These are phyloP conservation scores for Penicillium oxalicum DNA, from an alignment of 2,329 filamentous ascomycete species.

Conservation along the genomic window DNA sequence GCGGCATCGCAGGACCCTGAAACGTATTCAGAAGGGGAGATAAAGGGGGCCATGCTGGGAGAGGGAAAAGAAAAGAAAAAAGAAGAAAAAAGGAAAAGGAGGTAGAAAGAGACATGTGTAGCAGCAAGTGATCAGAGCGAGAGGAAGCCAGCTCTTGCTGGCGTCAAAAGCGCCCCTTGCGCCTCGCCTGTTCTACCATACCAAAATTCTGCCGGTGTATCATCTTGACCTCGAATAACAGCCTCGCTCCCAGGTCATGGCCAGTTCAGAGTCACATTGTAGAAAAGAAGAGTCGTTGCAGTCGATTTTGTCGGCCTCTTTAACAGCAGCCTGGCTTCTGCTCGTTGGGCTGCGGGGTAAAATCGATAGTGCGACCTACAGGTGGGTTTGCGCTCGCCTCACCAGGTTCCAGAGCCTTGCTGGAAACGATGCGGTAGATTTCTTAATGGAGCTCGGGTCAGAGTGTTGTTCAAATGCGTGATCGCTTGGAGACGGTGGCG, in stretches of 20 bases:
- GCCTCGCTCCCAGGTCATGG: conserved; percentile 33
- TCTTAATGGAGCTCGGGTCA: conserved; percentile 49
- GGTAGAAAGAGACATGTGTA: conserved; percentile 14
- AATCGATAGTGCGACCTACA: conserved; percentile 74
- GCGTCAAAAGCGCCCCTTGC: conserved; percentile 16
- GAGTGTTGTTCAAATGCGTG: not conserved
- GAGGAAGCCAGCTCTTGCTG: conserved; percentile 15
- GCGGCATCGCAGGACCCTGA: conserved; percentile 14
- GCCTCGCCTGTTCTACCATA: conserved; percentile 24
- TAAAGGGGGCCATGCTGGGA: conserved; percentile 7
- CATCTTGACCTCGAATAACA: conserved; percentile 32
- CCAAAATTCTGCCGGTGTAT: conserved; percentile 31
- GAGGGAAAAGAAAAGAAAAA: conserved; percentile 2
- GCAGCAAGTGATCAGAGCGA: conserved; percentile 19
- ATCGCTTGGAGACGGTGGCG: not conserved
- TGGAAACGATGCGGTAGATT: conserved; percentile 98
- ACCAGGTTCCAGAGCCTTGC: conserved; percentile 89
- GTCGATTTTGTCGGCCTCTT: conserved; percentile 20
- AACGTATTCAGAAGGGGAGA: conserved; percentile 11
- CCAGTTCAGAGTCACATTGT: conserved; percentile 36
- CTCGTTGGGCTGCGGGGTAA: conserved; percentile 74
- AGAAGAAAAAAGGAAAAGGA: conserved; percentile 11
- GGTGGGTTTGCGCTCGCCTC: conserved; percentile 75
- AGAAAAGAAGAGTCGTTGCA: conserved; percentile 34
- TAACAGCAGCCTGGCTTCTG: conserved; percentile 55